Conservation (phyloP, 192 early-diverging fungal species). For the Backusella liffmaniae region DNA sequence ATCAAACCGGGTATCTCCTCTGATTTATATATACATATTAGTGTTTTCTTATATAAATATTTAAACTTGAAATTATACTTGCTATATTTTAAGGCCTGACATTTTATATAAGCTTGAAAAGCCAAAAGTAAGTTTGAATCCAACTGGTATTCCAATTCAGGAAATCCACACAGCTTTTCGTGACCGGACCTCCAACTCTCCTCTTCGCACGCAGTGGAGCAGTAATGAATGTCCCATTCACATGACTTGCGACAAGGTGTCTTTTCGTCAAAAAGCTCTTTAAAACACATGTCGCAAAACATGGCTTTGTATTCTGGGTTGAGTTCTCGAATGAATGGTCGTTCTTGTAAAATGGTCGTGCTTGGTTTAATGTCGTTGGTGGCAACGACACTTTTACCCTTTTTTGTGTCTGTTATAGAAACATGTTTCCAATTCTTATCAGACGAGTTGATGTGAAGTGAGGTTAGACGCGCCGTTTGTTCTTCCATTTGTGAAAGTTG, state of each 20-base stretch:
- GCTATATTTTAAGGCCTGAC: not conserved
- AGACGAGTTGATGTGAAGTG: not conserved
- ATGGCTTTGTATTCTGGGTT: not conserved
- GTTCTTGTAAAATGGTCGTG: slow-evolving; percentile 1
- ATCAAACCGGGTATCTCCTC: slow-evolving; percentile 8
- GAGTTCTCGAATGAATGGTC: slow-evolving; percentile 2
- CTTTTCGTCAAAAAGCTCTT: not conserved
- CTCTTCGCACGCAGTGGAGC: not conserved
- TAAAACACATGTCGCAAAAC: slow-evolving; percentile 14
- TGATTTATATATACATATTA: not conserved
- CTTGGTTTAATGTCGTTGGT: not conserved
- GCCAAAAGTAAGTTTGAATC: not conserved
- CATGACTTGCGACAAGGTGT: not conserved
- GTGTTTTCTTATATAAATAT: not conserved
- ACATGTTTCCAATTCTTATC: not conserved
- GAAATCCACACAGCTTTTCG: slow-evolving; percentile 6
- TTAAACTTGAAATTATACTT: not conserved
- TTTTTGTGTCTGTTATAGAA: not conserved
- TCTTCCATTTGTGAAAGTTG: not conserved
- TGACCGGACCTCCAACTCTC: not conserved
- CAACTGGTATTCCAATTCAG: not conserved
- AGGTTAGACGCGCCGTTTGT: not conserved
- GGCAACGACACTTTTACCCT: not conserved
- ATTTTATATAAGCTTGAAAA: slow-evolving; percentile 9
- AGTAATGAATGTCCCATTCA: slow-evolving; percentile 8